Evolutionary conservation across 2,329 filamentous ascomycete genomes (phyloP).

Genomic region (Parafenestella ontariensis): DNA sequence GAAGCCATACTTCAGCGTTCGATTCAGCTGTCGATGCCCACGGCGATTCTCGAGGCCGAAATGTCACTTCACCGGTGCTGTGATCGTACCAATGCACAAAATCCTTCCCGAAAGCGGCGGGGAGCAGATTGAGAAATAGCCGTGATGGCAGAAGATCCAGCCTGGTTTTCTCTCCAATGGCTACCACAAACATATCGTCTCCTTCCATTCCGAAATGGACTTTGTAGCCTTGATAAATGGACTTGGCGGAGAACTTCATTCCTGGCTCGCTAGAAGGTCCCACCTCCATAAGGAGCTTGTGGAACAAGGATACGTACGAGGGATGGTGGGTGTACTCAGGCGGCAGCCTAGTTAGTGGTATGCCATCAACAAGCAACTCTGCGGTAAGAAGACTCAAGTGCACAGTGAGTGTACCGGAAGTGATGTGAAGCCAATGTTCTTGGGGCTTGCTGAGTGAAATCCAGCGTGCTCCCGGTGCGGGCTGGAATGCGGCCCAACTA

Average conservation of each 20-base stretch:
- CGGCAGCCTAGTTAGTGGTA: slow-evolving; percentile 58
- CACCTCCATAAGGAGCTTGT: slow-evolving; percentile 51
- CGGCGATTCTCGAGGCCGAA: slow-evolving; percentile 11
- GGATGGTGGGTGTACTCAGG: slow-evolving; percentile 51
- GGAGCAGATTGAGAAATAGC: slow-evolving; percentile 40
- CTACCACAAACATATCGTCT: slow-evolving; percentile 31
- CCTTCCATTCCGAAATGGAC: slow-evolving; percentile 49
- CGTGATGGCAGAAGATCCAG: slow-evolving; percentile 46
- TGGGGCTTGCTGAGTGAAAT: slow-evolving; percentile 3
- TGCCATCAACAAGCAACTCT: slow-evolving; percentile 61
- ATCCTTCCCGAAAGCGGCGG: slow-evolving; percentile 30
- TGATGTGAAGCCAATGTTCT: slow-evolving; percentile 45
- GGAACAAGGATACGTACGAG: slow-evolving; percentile 56
- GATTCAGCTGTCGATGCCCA: slow-evolving; percentile 3
- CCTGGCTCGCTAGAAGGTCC: slow-evolving; percentile 49
- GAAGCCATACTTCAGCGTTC: slow-evolving; percentile 15
- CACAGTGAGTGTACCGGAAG: slow-evolving; percentile 11
- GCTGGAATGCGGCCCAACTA: slow-evolving; percentile 30
- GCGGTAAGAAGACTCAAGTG: slow-evolving; percentile 62
- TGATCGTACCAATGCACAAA: slow-evolving; percentile 27
- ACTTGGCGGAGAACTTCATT: slow-evolving; percentile 53
- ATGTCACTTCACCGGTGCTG: slow-evolving; percentile 11
- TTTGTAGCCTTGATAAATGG: slow-evolving; percentile 16
- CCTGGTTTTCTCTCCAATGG: slow-evolving; percentile 6
- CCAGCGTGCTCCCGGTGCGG: slow-evolving; percentile 13